A percentile compares a stretch with the other conserved stretches of the same genome.
Conservation (phyloP, 2,329 filamentous ascomycete genomes). For the Dactylellina haptotyla region DNA sequence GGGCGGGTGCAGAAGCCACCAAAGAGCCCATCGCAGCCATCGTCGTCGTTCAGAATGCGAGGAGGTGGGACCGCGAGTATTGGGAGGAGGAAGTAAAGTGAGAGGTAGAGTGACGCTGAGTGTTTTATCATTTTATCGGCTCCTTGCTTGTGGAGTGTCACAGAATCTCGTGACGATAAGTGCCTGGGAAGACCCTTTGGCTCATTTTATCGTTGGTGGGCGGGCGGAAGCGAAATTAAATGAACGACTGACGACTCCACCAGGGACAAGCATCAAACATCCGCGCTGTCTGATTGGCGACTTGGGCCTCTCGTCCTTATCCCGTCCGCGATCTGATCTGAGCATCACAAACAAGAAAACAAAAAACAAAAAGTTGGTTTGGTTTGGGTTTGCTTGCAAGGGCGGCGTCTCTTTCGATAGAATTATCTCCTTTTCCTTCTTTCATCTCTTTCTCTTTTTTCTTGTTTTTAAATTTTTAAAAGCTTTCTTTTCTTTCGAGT, state of each 20-base stretch:
- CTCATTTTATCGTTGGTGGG: slow-evolving; percentile 49
- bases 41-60: slow-evolving; percentile 45
- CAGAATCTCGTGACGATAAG: slow-evolving; percentile 48
- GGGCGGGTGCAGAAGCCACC: slow-evolving; percentile 52
- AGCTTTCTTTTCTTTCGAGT: slow-evolving; percentile 6
- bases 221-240: slow-evolving; percentile 54
- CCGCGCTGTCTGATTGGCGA: slow-evolving; percentile 41
- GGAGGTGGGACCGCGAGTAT: slow-evolving; percentile 53
- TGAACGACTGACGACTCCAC: slow-evolving; percentile 17
- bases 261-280: slow-evolving; percentile 34
- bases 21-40: slow-evolving; percentile 34
- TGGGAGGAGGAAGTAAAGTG: slow-evolving; percentile 51
- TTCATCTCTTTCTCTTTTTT: slow-evolving; percentile 13
- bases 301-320: not conserved
- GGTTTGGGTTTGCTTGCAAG: not conserved
- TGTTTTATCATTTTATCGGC: slow-evolving; percentile 26
- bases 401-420: too few relatives aligned
- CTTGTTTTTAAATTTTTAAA: slow-evolving; percentile 15
- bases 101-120: slow-evolving; percentile 14
- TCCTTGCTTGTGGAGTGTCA: slow-evolving; percentile 37
- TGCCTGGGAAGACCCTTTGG: slow-evolving; percentile 31
- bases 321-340: not conserved
- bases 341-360: not conserved
- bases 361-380: too few relatives aligned
- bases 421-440: too few relatives aligned